A percentile compares a stretch with the other conserved stretches of the same genome.
Evolutionary conservation across 2,329 filamentous ascomycete species (phyloP).

Genomic region (Aspergillus calidoustus): DNA sequence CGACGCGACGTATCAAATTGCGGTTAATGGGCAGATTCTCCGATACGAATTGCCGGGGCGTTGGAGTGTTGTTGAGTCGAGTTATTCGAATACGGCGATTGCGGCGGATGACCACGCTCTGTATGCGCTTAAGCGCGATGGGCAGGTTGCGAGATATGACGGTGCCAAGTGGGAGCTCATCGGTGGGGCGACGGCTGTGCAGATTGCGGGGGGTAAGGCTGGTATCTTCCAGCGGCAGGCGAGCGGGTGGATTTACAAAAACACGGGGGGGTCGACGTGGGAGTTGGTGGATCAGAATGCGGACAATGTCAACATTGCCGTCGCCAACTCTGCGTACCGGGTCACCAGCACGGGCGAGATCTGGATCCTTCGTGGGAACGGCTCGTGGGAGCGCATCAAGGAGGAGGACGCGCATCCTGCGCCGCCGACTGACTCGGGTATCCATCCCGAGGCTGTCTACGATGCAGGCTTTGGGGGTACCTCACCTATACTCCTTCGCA

Average conservation of each 20-base stretch:
- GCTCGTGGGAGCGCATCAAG: neutral
- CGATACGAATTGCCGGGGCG: neutral
- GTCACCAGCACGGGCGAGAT: slow-evolving; percentile 5
- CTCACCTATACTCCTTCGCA: slow-evolving; percentile 27
- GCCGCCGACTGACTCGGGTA: neutral
- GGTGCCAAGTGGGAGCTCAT: slow-evolving; percentile 2
- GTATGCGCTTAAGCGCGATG: neutral
- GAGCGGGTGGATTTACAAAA: neutral
- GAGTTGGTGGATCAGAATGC: neutral
- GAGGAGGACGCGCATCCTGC: neutral
- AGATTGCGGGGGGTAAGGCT: slow-evolving; percentile 4
- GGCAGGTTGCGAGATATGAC: neutral
- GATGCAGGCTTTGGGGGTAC: no score
- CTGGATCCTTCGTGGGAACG: neutral
- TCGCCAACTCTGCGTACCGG: slow-evolving; percentile 2
- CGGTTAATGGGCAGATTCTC: neutral
- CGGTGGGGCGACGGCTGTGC: neutral
- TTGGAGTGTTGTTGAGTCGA: neutral
- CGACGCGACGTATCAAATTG: neutral
- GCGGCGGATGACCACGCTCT: neutral
- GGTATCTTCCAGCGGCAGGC: slow-evolving; percentile 1
- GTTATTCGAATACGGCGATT: neutral
- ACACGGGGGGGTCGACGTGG: neutral
- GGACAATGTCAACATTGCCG: slow-evolving; percentile 2
- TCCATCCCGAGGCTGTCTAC: slow-evolving; percentile 8